phyloP scores from a whole-genome alignment of 202 grass and related monocot species.

The Saccharum hybrid region DNA sequence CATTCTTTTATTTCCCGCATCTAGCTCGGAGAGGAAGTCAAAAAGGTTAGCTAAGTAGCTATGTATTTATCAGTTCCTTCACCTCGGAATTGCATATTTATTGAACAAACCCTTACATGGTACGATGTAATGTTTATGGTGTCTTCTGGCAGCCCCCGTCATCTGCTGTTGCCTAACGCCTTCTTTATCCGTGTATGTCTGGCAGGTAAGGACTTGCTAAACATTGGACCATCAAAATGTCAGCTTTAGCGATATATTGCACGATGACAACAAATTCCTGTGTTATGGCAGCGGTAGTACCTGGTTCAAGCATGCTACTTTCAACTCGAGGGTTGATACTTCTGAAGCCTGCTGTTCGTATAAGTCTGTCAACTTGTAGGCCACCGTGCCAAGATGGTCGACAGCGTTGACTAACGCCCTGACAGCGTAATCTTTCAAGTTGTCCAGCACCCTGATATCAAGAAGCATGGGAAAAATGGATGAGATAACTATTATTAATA shows the following conservation, averaged over 20 bases:
- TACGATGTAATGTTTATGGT: slow-evolving; percentile 83
- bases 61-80: slow-evolving; percentile 23
- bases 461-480: slow-evolving; percentile 30
- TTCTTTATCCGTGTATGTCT: slow-evolving; percentile 93
- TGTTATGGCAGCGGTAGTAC: slow-evolving; percentile 42
- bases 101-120: slow-evolving; percentile 63
- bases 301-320: slow-evolving; percentile 85
- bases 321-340: slow-evolving; percentile 66
- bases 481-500: slow-evolving; percentile 14
- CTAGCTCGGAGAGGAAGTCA: slow-evolving; percentile 51
- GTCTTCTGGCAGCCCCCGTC: slow-evolving; percentile 53
- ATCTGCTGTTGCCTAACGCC: slow-evolving; percentile 87
- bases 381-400: slow-evolving; percentile 92
- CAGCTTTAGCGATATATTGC: neutral
- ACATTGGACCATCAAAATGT: slow-evolving; percentile 41
- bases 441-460: slow-evolving; percentile 84
- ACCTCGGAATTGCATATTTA: slow-evolving; percentile 16
- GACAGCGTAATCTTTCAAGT: slow-evolving; percentile 96
- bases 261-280: neutral
- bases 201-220: slow-evolving; percentile 89
- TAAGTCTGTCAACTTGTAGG: slow-evolving; percentile 88
- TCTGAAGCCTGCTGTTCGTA: slow-evolving; percentile 86
- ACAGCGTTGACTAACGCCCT: slow-evolving; percentile 95
- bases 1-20: slow-evolving; percentile 58
- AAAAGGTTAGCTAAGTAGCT: slow-evolving; percentile 38